Evolutionary conservation across 2,329 filamentous ascomycete genomes (phyloP).

Genomic region (Fusarium mangiferae): DNA sequence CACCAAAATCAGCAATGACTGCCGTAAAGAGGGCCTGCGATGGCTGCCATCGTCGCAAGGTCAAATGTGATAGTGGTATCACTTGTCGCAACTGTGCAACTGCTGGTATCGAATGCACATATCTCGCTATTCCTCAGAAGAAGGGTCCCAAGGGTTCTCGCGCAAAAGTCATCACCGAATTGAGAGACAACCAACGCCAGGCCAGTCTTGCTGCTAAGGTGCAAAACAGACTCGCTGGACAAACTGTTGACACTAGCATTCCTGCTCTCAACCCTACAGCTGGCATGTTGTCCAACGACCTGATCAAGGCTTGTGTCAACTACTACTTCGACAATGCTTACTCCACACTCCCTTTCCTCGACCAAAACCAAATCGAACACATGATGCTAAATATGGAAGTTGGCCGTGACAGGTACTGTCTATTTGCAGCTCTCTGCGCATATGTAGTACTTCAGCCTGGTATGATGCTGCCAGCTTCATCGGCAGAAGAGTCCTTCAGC

Average conservation of each 20-base stretch:
- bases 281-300: constrained; percentile 68
- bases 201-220: constrained; percentile 71
- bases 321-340: constrained; percentile 78
- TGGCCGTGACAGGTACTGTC: constrained; percentile 70
- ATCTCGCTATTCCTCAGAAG: constrained; percentile 79
- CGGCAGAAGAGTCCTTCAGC: constrained; percentile 61
- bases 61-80: constrained; percentile 77
- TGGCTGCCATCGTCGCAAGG: constrained; percentile 78
- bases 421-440: constrained; percentile 71
- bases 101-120: constrained; percentile 75
- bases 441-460: constrained; percentile 77
- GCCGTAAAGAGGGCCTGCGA: constrained; percentile 74
- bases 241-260: constrained; percentile 57
- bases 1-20: constrained; percentile 47
- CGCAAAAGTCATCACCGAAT: constrained; percentile 79
- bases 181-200: constrained; percentile 75
- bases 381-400: constrained; percentile 70
- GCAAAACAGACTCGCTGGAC: constrained; percentile 67
- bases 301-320: constrained; percentile 72
- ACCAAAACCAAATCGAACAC: constrained; percentile 67
- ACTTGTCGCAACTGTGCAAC: constrained; percentile 77
- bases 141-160: constrained; percentile 80
- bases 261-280: constrained; percentile 64
- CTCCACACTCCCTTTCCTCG: constrained; percentile 69
- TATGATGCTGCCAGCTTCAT: constrained; percentile 63